Conservation (phyloP, 768 basidiomycete genomes). For the Panaeolus cyanescens region DNA sequence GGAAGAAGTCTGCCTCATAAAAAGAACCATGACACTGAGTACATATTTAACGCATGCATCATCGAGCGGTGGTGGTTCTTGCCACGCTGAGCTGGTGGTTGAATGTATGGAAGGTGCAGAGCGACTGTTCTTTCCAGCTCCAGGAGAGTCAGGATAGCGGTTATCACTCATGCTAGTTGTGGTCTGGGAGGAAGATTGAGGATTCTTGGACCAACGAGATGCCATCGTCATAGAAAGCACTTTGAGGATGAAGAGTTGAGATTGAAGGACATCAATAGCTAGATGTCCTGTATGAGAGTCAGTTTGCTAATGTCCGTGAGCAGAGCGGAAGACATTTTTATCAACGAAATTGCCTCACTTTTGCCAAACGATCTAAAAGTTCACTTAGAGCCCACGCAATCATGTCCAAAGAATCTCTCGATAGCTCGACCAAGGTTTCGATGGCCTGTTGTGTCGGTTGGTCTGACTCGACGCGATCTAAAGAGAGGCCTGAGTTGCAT, state of each 20-base stretch:
- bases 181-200: conserved; percentile 15
- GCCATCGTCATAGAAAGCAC: conserved; percentile 78
- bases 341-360: conserved; percentile 44
- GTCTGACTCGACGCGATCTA: conserved; percentile 78
- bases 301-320: conserved; percentile 43
- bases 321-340: background rate
- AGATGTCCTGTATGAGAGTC: conserved; percentile 49
- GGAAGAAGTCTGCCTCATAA: conserved; percentile 70
- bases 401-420: conserved; percentile 74
- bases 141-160: conserved; percentile 35
- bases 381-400: conserved; percentile 80
- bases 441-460: conserved; percentile 74
- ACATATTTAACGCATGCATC: conserved; percentile 83
- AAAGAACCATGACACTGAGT: conserved; percentile 80
- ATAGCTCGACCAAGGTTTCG: conserved; percentile 77
- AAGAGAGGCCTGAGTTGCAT: conserved; percentile 73
- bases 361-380: conserved; percentile 74
- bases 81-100: conserved; percentile 40
- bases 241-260: conserved; percentile 84
- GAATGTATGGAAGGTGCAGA: conserved; percentile 48
- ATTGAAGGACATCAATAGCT: conserved; percentile 77
- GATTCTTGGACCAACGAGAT: conserved; percentile 64
- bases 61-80: conserved; percentile 75
- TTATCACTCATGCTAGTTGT: background rate
- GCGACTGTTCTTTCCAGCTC: conserved; percentile 27